Conservation (phyloP, 2,329 filamentous ascomycete species). For the Fusarium protoensiforme region DNA sequence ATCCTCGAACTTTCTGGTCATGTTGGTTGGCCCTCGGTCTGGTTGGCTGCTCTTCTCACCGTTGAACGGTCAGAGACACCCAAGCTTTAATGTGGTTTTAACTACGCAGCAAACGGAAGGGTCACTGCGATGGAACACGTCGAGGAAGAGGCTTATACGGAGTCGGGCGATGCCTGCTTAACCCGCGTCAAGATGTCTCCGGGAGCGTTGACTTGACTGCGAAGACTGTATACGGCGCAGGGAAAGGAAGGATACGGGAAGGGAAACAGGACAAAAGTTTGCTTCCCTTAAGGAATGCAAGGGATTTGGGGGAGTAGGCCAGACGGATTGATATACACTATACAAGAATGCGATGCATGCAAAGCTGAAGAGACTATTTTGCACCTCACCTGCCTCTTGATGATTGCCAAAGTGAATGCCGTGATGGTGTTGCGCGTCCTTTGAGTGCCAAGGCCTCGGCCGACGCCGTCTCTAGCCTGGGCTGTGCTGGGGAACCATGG, state of each 20-base stretch:
- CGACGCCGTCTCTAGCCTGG: neutral
- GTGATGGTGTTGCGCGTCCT: neutral
- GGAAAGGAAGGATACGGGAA: neutral
- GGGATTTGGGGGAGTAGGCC: slow-evolving; percentile 27
- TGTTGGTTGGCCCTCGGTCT: slow-evolving; percentile 11
- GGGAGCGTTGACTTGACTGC: slow-evolving; percentile 31
- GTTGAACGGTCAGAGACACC: slow-evolving; percentile 40
- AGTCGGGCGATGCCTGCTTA: slow-evolving; percentile 30
- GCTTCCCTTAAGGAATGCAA: slow-evolving; percentile 33
- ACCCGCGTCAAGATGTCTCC: slow-evolving; percentile 35
- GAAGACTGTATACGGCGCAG: slow-evolving; percentile 37
- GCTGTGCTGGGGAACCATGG: neutral
- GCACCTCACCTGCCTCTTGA: slow-evolving; percentile 11
- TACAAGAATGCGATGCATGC: slow-evolving; percentile 44
- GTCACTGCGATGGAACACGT: slow-evolving; percentile 1
- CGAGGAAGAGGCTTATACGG: slow-evolving; percentile 12
- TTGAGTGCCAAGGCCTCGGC: neutral
- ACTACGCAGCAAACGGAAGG: slow-evolving; percentile 17
- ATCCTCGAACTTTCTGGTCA: slow-evolving; percentile 32
- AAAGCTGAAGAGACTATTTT: slow-evolving; percentile 37
- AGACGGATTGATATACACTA: slow-evolving; percentile 42
- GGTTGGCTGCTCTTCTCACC: slow-evolving; percentile 34
- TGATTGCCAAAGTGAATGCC: neutral
- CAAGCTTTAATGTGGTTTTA: slow-evolving; percentile 25
- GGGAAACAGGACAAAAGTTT: slow-evolving; percentile 37